Percentiles rank a stretch among this genome's conserved stretches.
phyloP scores from a whole-genome alignment of 768 basidiomycete species.

The Crucibulum laeve region DNA sequence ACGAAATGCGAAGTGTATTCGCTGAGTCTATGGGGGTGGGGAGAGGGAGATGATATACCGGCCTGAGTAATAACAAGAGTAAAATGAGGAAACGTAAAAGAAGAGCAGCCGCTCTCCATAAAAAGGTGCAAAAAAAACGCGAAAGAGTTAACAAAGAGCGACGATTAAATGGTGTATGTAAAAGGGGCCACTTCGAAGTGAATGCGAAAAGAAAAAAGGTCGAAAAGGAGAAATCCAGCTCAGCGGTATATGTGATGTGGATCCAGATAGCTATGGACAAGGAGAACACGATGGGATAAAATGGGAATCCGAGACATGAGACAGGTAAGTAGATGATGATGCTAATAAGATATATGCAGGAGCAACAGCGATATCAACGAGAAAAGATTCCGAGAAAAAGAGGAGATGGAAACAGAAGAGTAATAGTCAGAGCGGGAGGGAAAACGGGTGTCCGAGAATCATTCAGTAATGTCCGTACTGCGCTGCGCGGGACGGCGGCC shows the following conservation, averaged over 20 bases:
- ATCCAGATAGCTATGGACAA: conserved; percentile 7
- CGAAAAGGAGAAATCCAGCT: conserved; percentile 2
- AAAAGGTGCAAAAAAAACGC: conserved; percentile 11
- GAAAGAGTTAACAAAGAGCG: conserved; percentile 16
- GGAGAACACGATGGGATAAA: conserved; percentile 16
- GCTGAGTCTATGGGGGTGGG: not conserved
- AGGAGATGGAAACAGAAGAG: conserved; percentile 1
- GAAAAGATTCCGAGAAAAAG: conserved; percentile 1
- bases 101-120: conserved; percentile 19
- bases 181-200: conserved; percentile 4
- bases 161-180: conserved; percentile 12
- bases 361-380: conserved; percentile 5
- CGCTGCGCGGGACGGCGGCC: conserved; percentile 23
- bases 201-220: not conserved
- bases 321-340: conserved; percentile 15
- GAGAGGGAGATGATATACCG: conserved; percentile 1
- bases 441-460: conserved; percentile 10
- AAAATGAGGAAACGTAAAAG: conserved; percentile 6
- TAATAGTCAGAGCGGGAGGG: conserved; percentile 4
- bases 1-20: conserved; percentile 4
- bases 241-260: conserved; percentile 2
- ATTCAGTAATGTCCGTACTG: conserved; percentile 14
- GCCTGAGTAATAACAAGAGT: conserved; percentile 1
- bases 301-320: conserved; percentile 8
- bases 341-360: conserved; percentile 28